phyloP scores from a whole-genome alignment of 257 asterid genomes.

The Coffea eugenioides region DNA sequence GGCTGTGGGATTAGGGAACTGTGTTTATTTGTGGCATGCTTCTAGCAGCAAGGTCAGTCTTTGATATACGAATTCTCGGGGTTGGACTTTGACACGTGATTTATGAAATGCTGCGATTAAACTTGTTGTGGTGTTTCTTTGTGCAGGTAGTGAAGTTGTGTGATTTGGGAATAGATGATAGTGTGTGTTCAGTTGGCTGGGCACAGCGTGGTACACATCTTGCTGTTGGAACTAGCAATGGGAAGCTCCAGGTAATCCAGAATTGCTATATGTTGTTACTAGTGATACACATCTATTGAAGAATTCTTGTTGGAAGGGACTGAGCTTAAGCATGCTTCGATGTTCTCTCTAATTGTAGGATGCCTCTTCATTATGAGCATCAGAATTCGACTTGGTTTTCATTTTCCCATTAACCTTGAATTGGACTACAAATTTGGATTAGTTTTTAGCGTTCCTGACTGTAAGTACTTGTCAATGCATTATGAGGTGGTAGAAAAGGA shows the following conservation, averaged over 20 bases:
- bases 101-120: background rate
- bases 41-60: slow-evolving; percentile 83
- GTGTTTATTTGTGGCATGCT: slow-evolving; percentile 94
- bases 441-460: background rate
- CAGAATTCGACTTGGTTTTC: background rate
- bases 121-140: slow-evolving; percentile 1
- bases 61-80: background rate
- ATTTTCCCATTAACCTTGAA: background rate
- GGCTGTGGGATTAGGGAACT: slow-evolving; percentile 89
- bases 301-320: background rate
- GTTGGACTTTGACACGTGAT: background rate
- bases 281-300: background rate
- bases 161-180: slow-evolving; percentile 79
- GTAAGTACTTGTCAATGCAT: background rate
- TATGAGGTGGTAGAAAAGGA: background rate
- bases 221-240: slow-evolving; percentile 92
- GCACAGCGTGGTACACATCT: slow-evolving; percentile 88
- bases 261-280: background rate
- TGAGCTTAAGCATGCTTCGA: background rate
- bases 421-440: background rate
- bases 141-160: slow-evolving; percentile 88
- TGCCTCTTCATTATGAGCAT: background rate
- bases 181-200: slow-evolving; percentile 95
- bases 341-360: background rate
- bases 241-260: slow-evolving; percentile 74